Base-by-base conservation (phyloP, 2,329 filamentous ascomycete species). In the Pseudogymnoascus sp. region DNA sequence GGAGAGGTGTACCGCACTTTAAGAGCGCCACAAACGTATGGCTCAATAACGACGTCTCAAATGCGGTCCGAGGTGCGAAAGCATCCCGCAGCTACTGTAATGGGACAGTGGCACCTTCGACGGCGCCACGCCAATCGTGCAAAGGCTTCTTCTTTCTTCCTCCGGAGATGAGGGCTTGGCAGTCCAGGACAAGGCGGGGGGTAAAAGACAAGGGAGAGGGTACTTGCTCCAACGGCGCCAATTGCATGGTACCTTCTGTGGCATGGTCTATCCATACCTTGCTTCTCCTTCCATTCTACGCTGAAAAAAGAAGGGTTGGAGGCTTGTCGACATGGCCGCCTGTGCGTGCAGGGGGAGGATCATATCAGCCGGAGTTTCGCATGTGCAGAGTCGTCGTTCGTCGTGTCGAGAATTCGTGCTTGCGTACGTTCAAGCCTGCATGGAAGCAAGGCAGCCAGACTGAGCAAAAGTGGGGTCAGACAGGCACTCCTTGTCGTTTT, bases 1-100 rank as follows among this genome's bases (percentile, higher is more conserved):
- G 49, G 49, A 55, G 25, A 55, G n/a, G 28, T 11, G 49, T 35
- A 55, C 49, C 49, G 16, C 23, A 33, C 49, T 33, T 55, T 33
- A 55, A 33, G 49, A 19, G 30, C 49, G 49, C 49, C 49, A 55
- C 49, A 55, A 33, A 33, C 49, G 49, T 55, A 55, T 35, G 11
- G 49, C 28, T 55, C 49, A 55, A 35, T 22, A 22, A 55, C 28
- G 9, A 55, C 49, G 28, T 55, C 49, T 55, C 28, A 33, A 55
- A 55, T 55, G 11, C 28, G 49, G 28, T 55, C 49, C 49, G 28
- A 55, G 49, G 49, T 55, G 11, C 28, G 49, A 55, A 55, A 35
- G 16, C 49, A 55, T 55, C n/a, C 49, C 49, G 49, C 49, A 55
- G 25, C 49, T 55, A 55, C 49, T 55, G 49, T 55, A 55, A 35